Percentiles rank a stretch among this genome's conserved stretches.
These are phyloP conservation scores for Symbiotaphrina buchneri DNA, from an alignment of 495 filamentous ascomycete genomes.

Conservation along the genomic window DNA sequence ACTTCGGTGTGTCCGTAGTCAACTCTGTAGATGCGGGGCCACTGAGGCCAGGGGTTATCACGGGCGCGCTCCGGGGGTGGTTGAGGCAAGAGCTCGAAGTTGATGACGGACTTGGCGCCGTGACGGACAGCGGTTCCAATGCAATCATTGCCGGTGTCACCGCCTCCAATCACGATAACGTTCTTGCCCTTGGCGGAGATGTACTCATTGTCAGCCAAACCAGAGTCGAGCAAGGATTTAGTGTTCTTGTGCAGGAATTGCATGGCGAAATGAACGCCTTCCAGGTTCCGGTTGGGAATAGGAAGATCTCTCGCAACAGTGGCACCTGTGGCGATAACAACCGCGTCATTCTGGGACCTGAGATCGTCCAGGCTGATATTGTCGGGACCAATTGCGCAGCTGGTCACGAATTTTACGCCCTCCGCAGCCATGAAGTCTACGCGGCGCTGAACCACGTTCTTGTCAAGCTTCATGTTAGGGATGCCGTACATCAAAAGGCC, in stretches of 20 bases:
- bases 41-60: conserved; percentile 99
- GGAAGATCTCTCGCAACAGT: conserved; percentile 93
- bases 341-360: conserved; percentile 57
- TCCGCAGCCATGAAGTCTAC: conserved; percentile 92
- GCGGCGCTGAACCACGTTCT: conserved; percentile 88
- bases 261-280: conserved; percentile 97
- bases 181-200: conserved; percentile 95
- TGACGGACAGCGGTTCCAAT: conserved; percentile 97
- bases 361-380: conserved; percentile 51
- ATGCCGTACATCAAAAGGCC: conserved; percentile 98
- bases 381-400: conserved; percentile 60
- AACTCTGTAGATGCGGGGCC: conserved; percentile 95
- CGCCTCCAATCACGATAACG: conserved; percentile 93
- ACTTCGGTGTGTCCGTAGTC: conserved; percentile 97
- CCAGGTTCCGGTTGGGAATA: conserved; percentile 73
- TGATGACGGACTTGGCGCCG: conserved; percentile 86
- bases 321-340: conserved; percentile 89
- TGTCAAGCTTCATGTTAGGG: conserved; percentile 99
- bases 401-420: conserved; percentile 65
- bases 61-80: conserved; percentile 82
- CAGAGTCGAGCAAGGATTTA: conserved; percentile 91
- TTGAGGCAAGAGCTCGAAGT: conserved; percentile 94
- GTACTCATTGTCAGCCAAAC: conserved; percentile 66
- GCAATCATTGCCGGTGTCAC: conserved; percentile 98
- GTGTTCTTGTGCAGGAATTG: conserved; percentile 97